phyloP scores from a whole-genome alignment of 1,139 yeast genomes.

The Candida freyschussii region DNA sequence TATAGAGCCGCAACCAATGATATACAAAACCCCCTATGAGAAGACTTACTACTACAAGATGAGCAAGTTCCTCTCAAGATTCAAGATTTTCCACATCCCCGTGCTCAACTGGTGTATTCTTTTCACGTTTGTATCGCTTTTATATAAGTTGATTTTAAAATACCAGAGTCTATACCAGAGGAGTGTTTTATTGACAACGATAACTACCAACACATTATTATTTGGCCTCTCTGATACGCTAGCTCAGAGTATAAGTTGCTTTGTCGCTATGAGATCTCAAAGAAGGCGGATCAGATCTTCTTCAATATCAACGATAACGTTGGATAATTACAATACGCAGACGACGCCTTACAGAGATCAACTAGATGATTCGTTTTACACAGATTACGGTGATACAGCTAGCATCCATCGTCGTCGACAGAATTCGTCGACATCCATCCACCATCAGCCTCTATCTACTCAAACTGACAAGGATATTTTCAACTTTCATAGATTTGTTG shows the following conservation, averaged over 20 bases:
- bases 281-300: conserved; percentile 23
- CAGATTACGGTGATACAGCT: conserved; percentile 24
- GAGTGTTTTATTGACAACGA: conserved; percentile 69
- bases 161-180: conserved; percentile 62
- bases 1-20: not conserved
- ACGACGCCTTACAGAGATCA: conserved; percentile 11
- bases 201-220: conserved; percentile 74
- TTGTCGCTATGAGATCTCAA: conserved; percentile 29
- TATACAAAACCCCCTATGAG: conserved; percentile 11
- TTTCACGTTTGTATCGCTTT: conserved; percentile 41
- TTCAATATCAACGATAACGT: conserved; percentile 12
- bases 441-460: conserved; percentile 33
- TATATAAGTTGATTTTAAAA: conserved; percentile 48
- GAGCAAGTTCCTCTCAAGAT: conserved; percentile 20
- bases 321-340: conserved; percentile 13
- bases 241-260: conserved; percentile 53
- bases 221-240: conserved; percentile 87
- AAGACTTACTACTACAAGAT: conserved; percentile 15
- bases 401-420: conserved; percentile 29
- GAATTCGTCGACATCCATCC: conserved; percentile 25
- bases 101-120: conserved; percentile 51
- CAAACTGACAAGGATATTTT: conserved; percentile 40
- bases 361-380: conserved; percentile 27
- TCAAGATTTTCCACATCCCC: conserved; percentile 34
- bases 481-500: conserved; percentile 65